These are phyloP conservation scores for Monosporascus cannonballus DNA, from an alignment of 2,329 filamentous ascomycete species.

Conservation along the genomic window DNA sequence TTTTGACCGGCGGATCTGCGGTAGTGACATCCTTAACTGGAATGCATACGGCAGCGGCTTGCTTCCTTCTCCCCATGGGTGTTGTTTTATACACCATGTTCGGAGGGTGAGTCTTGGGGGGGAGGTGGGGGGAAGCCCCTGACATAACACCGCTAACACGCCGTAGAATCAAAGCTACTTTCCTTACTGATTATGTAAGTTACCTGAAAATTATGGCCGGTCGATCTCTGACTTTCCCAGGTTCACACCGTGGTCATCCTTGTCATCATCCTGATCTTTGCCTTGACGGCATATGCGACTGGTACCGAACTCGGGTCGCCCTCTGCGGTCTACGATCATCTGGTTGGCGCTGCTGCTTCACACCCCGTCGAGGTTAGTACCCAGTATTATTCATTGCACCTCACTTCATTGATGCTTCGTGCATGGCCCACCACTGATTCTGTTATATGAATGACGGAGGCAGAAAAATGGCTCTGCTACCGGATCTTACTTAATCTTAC, in stretches of 20 bases:
- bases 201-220: not conserved
- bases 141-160: not conserved
- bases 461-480: not conserved
- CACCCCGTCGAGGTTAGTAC: constrained; percentile 56
- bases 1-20: constrained; percentile 74
- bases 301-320: constrained; percentile 67
- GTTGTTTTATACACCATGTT: constrained; percentile 73
- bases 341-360: constrained; percentile 57
- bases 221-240: constrained; percentile 1
- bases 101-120: constrained; percentile 46
- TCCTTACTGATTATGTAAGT: constrained; percentile 64
- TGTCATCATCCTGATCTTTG: constrained; percentile 77
- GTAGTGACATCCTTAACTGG: constrained; percentile 66
- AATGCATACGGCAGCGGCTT: constrained; percentile 70
- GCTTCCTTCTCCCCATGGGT: constrained; percentile 73
- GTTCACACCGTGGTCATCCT: constrained; percentile 75
- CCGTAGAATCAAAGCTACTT: constrained; percentile 66
- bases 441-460: no score
- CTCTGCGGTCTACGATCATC: constrained; percentile 65
- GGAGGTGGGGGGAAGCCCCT: no score
- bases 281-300: constrained; percentile 73
- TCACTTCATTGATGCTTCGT: not conserved
- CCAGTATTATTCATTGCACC: not conserved
- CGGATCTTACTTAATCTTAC: not conserved
- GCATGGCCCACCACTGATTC: no score